Base-by-base conservation (phyloP, 345 rosid genomes). In the Eucalyptus curtisii region DNA sequence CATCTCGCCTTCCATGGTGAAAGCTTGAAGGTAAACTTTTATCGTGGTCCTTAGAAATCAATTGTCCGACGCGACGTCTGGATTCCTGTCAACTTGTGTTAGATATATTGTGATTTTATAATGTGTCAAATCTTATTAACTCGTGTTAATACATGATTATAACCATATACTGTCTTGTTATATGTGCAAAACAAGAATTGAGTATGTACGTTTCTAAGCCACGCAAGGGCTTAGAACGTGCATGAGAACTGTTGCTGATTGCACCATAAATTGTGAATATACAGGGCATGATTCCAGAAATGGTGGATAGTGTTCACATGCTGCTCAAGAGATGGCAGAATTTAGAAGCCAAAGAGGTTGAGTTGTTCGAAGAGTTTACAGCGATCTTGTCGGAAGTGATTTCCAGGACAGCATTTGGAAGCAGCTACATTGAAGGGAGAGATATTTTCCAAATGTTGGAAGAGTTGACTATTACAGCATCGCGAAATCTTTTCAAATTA, bases 341-440 rank as follows among this genome's bases (percentile, higher is more conserved):
- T 4, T 71, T 87, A 48, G 92, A 88, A 64, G 89, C 88, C 5
- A 90, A 90, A 59, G 94, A 95, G 89, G 91, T 93, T 11, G 94
- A 94, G 42, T 92, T 91, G 19, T 87, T 71, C 45, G 24, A 88
- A 40, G 93, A 95, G 86, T 76, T 93, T 53, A 93, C 66, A 79
- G 15, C 92, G 4, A 89, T 95, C 45, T 92, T 91, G 25, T 92
- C 93, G 12, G 93, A 93, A 87, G 80, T 92, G 86, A 94, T 93
- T 49, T 93, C 94, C 10, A 90, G 93, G 90, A 93, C 94, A 48
- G 93, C 95, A 15, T 93, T 93, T 49, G 95, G 94, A 31, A 92
- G 94, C 81, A 93, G 92, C 79, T 93, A 92, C 61, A 17, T 86
- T 66, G 93, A 93, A 90, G 95, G 94, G 27, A 64, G 92, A 86